These are phyloP conservation scores for Corymbia maculata DNA, from an alignment of 345 rosid species.

Conservation along the genomic window DNA sequence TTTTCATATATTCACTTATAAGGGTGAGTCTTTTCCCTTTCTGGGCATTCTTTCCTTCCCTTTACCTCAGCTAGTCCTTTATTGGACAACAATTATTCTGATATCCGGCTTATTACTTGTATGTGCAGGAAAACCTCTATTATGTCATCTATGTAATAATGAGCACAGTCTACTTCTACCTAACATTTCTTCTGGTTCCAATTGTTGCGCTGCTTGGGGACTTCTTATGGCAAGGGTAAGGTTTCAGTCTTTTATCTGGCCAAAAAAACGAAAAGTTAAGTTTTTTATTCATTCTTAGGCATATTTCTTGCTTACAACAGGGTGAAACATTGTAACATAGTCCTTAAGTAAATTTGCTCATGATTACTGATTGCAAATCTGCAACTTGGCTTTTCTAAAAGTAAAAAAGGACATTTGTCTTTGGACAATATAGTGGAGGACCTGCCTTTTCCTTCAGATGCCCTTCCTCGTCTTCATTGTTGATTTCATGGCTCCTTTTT, in stretches of 20 bases:
- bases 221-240: conserved; percentile 91
- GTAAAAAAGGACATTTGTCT: neutral
- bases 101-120: neutral
- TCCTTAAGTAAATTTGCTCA: neutral
- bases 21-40: conserved; percentile 20
- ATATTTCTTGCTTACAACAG: neutral
- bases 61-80: neutral
- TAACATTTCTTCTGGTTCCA: conserved; percentile 73
- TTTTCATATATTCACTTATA: conserved; percentile 63
- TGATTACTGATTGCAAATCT: neutral
- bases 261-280: neutral
- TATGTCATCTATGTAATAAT: conserved; percentile 79
- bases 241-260: neutral
- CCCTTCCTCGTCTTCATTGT: neutral
- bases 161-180: conserved; percentile 88
- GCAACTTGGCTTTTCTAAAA: neutral
- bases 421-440: neutral
- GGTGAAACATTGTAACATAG: neutral
- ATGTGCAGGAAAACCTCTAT: conserved; percentile 67
- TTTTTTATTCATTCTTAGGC: neutral
- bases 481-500: neutral
- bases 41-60: conserved; percentile 4
- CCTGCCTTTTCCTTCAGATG: neutral
- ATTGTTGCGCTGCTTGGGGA: conserved; percentile 79
- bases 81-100: neutral